Percentiles rank a stretch among this genome's conserved stretches.
phyloP scores from a whole-genome alignment of 2,329 filamentous ascomycete genomes.

The Ceratocystiopsis sp. region DNA sequence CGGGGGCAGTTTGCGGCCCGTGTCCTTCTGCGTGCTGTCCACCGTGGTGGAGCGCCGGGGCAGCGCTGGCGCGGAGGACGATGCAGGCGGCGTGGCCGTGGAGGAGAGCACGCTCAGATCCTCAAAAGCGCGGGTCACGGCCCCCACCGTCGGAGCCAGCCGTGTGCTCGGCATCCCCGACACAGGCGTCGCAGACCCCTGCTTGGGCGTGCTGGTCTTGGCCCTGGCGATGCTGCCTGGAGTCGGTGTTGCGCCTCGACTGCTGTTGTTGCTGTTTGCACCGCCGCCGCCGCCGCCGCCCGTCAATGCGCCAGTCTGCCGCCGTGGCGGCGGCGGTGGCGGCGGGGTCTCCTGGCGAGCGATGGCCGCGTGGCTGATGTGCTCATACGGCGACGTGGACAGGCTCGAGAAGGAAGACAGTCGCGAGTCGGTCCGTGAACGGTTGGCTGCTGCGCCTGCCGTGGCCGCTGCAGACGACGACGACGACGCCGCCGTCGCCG shows the following conservation, averaged over 20 bases:
- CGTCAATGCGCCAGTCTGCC: constrained; percentile 7
- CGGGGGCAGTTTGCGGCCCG: constrained; percentile 24
- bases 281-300: constrained; percentile 16
- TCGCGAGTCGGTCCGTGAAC: constrained; percentile 25
- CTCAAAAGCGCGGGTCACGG: constrained; percentile 6
- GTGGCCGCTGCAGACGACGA: too few relatives aligned
- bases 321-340: constrained; percentile 19
- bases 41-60: neutral
- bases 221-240: too few relatives aligned
- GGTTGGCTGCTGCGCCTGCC: too few relatives aligned
- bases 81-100: constrained; percentile 9
- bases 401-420: constrained; percentile 37
- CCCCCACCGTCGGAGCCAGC: constrained; percentile 1
- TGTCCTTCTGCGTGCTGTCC: constrained; percentile 7
- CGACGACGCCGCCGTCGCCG: too few relatives aligned
- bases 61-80: too few relatives aligned
- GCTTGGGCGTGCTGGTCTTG: too few relatives aligned
- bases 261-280: constrained; percentile 10
- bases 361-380: constrained; percentile 34
- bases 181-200: too few relatives aligned
- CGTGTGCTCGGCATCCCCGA: neutral
- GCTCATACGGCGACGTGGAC: constrained; percentile 42
- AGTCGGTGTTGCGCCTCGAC: neutral
- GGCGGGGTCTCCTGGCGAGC: constrained; percentile 27
- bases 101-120: constrained; percentile 19